A percentile compares a stretch with the other conserved stretches of the same genome.
Evolutionary conservation across 169 alveolate genomes (phyloP).

Genomic region (Eimeria tenella): DNA sequence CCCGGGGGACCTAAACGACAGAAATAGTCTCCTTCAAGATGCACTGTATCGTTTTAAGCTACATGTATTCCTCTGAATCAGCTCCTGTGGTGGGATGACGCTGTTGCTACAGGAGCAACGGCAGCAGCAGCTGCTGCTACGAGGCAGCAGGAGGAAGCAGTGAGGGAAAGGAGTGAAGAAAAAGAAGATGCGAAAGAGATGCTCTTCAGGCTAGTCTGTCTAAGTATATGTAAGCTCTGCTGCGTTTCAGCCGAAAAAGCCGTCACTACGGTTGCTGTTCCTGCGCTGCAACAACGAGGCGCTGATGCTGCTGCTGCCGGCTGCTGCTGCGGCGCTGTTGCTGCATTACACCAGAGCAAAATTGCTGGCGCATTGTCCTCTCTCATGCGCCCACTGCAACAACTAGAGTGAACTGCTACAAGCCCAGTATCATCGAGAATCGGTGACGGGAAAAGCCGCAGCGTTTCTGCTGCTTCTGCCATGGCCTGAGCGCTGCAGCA

Average conservation of each 20-base stretch:
- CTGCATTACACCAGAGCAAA: constrained; percentile 24
- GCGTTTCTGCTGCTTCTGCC: constrained; percentile 60
- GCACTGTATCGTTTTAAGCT: constrained; percentile 52
- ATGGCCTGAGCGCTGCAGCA: constrained; percentile 54
- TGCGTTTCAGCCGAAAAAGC: constrained; percentile 74
- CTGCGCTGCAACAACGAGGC: constrained; percentile 76
- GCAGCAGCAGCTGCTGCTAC: constrained; percentile 72
- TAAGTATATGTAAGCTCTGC: constrained; percentile 63
- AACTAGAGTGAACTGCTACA: constrained; percentile 39
- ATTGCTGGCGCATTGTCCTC: constrained; percentile 47
- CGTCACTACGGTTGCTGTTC: constrained; percentile 66
- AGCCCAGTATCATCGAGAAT: constrained; percentile 48
- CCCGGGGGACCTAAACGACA: constrained; percentile 53
- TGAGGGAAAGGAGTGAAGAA: constrained; percentile 39
- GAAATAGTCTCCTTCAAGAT: constrained; percentile 48
- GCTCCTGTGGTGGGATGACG: constrained; percentile 30
- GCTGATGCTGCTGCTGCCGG: constrained; percentile 75
- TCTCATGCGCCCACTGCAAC: constrained; percentile 15
- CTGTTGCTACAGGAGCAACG: constrained; percentile 58
- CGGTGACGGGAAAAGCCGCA: constrained; percentile 38
- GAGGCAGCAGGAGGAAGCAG: constrained; percentile 73
- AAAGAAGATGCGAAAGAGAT: constrained; percentile 43
- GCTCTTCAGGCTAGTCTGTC: constrained; percentile 65
- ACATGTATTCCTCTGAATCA: constrained; percentile 10
- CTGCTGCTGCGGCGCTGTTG: constrained; percentile 62